Evolutionary conservation across 1,284 basidiomycete genomes (phyloP).

Genomic region (Sanghuangporus weigelae): DNA sequence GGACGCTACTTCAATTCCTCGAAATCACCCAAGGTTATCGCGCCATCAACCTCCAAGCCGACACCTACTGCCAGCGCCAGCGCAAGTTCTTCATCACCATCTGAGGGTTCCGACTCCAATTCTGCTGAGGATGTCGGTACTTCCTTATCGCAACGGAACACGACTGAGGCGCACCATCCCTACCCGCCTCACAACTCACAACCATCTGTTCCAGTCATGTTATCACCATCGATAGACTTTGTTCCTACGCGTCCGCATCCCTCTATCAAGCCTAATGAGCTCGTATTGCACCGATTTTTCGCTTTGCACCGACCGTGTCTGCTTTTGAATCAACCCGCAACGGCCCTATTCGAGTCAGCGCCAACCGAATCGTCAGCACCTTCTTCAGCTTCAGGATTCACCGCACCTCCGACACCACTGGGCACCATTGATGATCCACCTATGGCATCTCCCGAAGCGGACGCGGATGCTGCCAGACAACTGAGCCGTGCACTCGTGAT

Average conservation of each 20-base stretch:
- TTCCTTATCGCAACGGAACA: slow-evolving; percentile 8
- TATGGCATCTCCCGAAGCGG: slow-evolving; percentile 58
- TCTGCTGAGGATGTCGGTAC: slow-evolving; percentile 23
- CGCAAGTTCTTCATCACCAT: slow-evolving; percentile 19
- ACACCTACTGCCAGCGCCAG: slow-evolving; percentile 22
- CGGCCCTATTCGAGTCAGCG: slow-evolving; percentile 50
- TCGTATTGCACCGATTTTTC: slow-evolving; percentile 76
- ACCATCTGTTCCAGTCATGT: slow-evolving; percentile 10
- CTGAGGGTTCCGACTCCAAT: slow-evolving; percentile 22
- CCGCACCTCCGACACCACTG: slow-evolving; percentile 18
- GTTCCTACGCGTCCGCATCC: slow-evolving; percentile 38
- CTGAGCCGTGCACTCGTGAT: slow-evolving; percentile 63
- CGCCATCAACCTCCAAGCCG: slow-evolving; percentile 30
- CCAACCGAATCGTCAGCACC: slow-evolving; percentile 22
- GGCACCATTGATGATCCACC: slow-evolving; percentile 42
- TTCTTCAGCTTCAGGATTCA: slow-evolving; percentile 10
- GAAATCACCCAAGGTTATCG: slow-evolving; percentile 54
- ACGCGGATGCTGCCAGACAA: slow-evolving; percentile 71
- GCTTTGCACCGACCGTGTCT: slow-evolving; percentile 70
- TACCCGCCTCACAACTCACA: slow-evolving; percentile 7
- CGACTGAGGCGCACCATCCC: slow-evolving; percentile 4
- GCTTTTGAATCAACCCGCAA: slow-evolving; percentile 50
- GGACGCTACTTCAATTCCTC: slow-evolving; percentile 69
- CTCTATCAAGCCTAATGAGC: slow-evolving; percentile 54
- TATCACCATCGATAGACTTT: slow-evolving; percentile 11